phyloP scores from a whole-genome alignment of 768 basidiomycete genomes.

The Russula sp. region DNA sequence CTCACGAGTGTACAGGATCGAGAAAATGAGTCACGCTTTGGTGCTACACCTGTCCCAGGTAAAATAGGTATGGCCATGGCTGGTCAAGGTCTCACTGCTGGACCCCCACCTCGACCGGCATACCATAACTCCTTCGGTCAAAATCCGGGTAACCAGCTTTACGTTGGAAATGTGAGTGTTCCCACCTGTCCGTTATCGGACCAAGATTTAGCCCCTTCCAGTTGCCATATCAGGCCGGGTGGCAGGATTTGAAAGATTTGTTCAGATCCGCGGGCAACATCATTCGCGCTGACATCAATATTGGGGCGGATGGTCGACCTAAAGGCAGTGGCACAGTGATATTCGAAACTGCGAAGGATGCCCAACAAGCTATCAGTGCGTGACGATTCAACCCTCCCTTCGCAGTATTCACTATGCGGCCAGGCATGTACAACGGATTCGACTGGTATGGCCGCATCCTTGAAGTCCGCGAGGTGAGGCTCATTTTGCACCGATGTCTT shows the following conservation, averaged over 20 bases:
- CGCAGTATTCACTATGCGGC: neutral
- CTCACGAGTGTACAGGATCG: slow-evolving; percentile 64
- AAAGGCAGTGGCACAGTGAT: slow-evolving; percentile 98
- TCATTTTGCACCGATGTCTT: neutral
- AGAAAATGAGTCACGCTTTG: slow-evolving; percentile 92
- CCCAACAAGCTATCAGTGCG: slow-evolving; percentile 85
- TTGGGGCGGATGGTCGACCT: slow-evolving; percentile 85
- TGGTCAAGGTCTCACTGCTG: slow-evolving; percentile 74
- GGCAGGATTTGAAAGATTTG: slow-evolving; percentile 97
- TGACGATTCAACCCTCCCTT: slow-evolving; percentile 14
- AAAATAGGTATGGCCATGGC: slow-evolving; percentile 96
- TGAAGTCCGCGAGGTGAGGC: slow-evolving; percentile 85
- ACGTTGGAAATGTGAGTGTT: slow-evolving; percentile 76
- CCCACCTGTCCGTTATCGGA: neutral
- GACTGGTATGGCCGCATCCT: slow-evolving; percentile 95
- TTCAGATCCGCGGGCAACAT: slow-evolving; percentile 96
- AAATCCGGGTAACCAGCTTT: slow-evolving; percentile 87
- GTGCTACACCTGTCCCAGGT: slow-evolving; percentile 90
- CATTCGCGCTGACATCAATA: slow-evolving; percentile 91
- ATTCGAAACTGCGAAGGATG: slow-evolving; percentile 86
- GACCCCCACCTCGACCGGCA: slow-evolving; percentile 75
- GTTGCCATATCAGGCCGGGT: slow-evolving; percentile 96
- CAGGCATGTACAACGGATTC: slow-evolving; percentile 95
- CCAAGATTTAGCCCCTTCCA: slow-evolving; percentile 27
- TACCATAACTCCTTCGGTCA: slow-evolving; percentile 67